Evolutionary conservation across 2,329 filamentous ascomycete genomes (phyloP).

Genomic region (Thermochaetoides dissita): DNA sequence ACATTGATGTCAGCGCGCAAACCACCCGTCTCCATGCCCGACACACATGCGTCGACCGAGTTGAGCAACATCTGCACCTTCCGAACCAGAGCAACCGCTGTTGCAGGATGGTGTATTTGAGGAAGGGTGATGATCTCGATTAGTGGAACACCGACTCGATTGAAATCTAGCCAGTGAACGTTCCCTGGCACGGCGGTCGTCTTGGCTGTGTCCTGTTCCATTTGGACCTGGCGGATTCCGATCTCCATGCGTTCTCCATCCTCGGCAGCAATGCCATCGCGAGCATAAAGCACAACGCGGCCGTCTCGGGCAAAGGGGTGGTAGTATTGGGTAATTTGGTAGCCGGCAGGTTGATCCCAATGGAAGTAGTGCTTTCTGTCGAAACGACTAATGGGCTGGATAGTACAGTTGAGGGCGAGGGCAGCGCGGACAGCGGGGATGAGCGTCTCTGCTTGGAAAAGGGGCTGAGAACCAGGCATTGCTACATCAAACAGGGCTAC

Average conservation of each 20-base stretch:
- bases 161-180: constrained; percentile 77
- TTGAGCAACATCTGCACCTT: constrained; percentile 75
- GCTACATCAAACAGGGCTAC: constrained; percentile 81
- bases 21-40: constrained; percentile 87
- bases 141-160: constrained; percentile 77
- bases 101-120: constrained; percentile 72
- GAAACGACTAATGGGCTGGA: constrained; percentile 68
- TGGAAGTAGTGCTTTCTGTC: constrained; percentile 99
- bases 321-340: constrained; percentile 97
- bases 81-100: constrained; percentile 74
- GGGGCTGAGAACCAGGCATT: constrained; percentile 75
- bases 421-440: constrained; percentile 85
- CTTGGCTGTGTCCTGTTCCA: constrained; percentile 97
- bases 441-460: constrained; percentile 70
- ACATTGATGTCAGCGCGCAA: constrained; percentile 92
- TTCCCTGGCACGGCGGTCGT: constrained; percentile 65
- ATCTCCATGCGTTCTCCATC: constrained; percentile 59
- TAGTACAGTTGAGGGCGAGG: constrained; percentile 64
- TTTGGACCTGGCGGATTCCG: constrained; percentile 84
- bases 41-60: constrained; percentile 70
- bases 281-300: constrained; percentile 50
- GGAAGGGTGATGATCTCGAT: constrained; percentile 93
- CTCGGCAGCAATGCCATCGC: constrained; percentile 67
- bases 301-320: constrained; percentile 58
- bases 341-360: constrained; percentile 91